phyloP scores from a whole-genome alignment of 2,329 filamentous ascomycete genomes.

The Penicillium sp. region DNA sequence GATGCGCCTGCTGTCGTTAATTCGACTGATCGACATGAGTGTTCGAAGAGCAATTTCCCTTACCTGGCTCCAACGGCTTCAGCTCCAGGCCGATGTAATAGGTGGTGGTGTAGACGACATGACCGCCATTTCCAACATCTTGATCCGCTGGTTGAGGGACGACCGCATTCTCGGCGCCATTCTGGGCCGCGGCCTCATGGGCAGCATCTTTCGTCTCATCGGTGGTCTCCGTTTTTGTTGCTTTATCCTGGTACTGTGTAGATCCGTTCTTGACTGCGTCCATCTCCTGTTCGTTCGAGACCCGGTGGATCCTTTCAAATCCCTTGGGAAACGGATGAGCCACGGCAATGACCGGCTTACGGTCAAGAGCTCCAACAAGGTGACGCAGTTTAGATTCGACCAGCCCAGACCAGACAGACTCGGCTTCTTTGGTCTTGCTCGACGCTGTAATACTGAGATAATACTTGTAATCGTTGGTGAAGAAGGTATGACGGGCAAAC shows the following conservation, averaged over 20 bases:
- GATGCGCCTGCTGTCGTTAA: conserved; percentile 34
- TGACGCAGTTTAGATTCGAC: conserved; percentile 90
- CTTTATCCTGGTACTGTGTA: conserved; percentile 54
- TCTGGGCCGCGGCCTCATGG: conserved; percentile 46
- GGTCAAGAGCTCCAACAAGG: conserved; percentile 75
- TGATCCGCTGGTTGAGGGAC: conserved; percentile 33
- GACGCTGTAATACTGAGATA: conserved; percentile 84
- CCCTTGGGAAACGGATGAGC: conserved; percentile 92
- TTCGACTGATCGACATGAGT: conserved; percentile 34
- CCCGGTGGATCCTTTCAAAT: conserved; percentile 75
- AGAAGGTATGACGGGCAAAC: conserved; percentile 87
- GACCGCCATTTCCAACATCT: conserved; percentile 33
- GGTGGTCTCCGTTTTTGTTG: conserved; percentile 48
- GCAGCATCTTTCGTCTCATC: conserved; percentile 48
- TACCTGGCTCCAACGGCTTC: conserved; percentile 65
- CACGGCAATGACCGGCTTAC: conserved; percentile 69
- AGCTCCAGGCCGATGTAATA: conserved; percentile 90
- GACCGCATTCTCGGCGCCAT: conserved; percentile 39
- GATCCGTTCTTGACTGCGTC: conserved; percentile 58
- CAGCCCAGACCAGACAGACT: conserved; percentile 81
- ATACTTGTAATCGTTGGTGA: conserved; percentile 88
- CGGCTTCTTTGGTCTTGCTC: conserved; percentile 74
- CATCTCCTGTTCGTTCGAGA: conserved; percentile 55
- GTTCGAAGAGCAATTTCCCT: conserved; percentile 11
- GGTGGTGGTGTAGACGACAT: conserved; percentile 74